Base-by-base conservation (phyloP, 1,284 basidiomycete genomes). In the Cutaneotrichosporon sp. region DNA sequence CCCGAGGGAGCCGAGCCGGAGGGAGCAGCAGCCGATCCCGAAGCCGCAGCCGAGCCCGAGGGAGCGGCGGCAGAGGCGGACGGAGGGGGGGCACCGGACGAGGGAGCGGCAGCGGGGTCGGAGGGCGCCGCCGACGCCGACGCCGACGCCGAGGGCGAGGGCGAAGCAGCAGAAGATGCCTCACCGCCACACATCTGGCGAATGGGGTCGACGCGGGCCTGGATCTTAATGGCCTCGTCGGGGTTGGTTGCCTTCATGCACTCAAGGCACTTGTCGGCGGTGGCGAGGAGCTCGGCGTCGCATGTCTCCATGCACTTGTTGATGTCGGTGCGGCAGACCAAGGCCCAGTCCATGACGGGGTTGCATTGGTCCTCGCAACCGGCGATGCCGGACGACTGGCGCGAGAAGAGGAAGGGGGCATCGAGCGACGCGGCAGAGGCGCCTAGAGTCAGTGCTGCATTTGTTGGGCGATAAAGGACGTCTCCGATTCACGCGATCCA, bases 281-380 rank as follows among this genome's bases (percentile, higher is more conserved):
- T 50, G 6, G 18, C 18, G 26, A 68, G 58, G 51, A 68, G 63
- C 59, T 68, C 63, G 34, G 58, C 61, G 46, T 50, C 65, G 63
- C 66, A 68, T 40, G 65, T 46, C 22, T 55, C 36, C 66, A 65
- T 65, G 66, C 66, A 68, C 50, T 49, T 16, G 56, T 56, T 51
- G 30, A 52, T 52, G 63, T 68, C 51, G 56, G 61, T 63, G 59
- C 66, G 66, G 63, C 66, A 68, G 30, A 13, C 46, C 26, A 51
- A 26, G 2, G 66, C 63, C 66, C 66, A 68, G 61, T 58, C 66
- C n/a, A 53, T 56, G 58, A 68, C 56, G 42, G 66, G 63, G 59
- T 65, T 51, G 64, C 66, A 68, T 50, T 36, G 22, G 22, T 49
- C 46, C 61, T 68, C 66, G 51, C 66, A 68, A 16, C 64, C 64